These are phyloP conservation scores for Penstemon barbatus DNA, from an alignment of 257 asterid genomes.

Conservation along the genomic window DNA sequence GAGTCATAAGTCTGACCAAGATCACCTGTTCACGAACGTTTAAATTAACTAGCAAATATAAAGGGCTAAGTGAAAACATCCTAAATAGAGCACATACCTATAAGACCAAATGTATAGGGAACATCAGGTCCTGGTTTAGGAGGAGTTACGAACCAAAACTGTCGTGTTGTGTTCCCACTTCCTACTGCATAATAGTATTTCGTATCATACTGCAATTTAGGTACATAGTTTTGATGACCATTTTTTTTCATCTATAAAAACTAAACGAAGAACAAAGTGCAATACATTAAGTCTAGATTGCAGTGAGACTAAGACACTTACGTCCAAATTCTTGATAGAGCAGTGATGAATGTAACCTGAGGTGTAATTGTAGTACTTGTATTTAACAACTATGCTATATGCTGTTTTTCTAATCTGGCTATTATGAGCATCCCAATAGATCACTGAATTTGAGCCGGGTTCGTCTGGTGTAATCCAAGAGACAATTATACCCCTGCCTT, in stretches of 20 bases:
- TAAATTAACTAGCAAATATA: neutral
- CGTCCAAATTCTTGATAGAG: conserved; percentile 51
- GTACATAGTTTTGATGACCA: conserved; percentile 4
- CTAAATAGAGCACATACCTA: conserved; percentile 41
- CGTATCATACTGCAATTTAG: conserved; percentile 49
- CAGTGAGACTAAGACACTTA: conserved; percentile 1
- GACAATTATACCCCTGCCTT: conserved; percentile 58
- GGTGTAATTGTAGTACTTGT: conserved; percentile 54
- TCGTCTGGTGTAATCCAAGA: conserved; percentile 68
- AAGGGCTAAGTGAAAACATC: neutral
- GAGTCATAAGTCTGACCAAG: conserved; percentile 74
- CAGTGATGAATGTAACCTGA: conserved; percentile 77
- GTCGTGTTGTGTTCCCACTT: conserved; percentile 34
- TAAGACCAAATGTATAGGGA: conserved; percentile 69
- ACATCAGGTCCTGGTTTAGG: conserved; percentile 66
- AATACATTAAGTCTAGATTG: neutral
- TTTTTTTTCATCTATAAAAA: neutral
- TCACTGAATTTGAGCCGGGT: conserved; percentile 50
- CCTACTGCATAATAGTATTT: conserved; percentile 65
- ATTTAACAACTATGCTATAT: conserved; percentile 35
- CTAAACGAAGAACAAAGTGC: too few species aligned
- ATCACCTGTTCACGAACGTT: conserved; percentile 48
- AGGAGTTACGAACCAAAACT: conserved; percentile 62
- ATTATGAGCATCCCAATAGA: conserved; percentile 45
- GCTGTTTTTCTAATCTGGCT: conserved; percentile 33